Conservation (phyloP, 176 grass and related monocot species). For the Puccinellia tenuiflora region DNA sequence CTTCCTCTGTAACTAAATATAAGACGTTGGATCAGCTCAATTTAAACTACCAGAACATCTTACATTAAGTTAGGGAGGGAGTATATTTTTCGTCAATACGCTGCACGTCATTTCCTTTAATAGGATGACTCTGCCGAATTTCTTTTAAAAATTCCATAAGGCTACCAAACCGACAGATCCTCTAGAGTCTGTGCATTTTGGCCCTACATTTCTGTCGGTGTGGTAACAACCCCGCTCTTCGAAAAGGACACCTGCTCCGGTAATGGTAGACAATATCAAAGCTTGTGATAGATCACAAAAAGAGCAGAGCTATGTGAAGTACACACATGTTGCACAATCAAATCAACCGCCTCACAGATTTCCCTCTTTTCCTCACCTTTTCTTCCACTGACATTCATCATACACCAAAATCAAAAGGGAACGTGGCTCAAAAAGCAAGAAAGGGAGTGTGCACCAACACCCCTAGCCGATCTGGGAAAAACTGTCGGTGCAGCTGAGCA, state of each 20-base stretch:
- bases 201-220: slow-evolving; percentile 11
- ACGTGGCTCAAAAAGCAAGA: slow-evolving; percentile 29
- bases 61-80: too few species aligned
- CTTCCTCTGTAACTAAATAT: too few species aligned
- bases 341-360: slow-evolving; percentile 7
- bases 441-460: slow-evolving; percentile 31
- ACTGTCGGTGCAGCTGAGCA: slow-evolving; percentile 17
- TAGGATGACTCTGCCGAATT: not conserved
- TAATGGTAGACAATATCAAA: not conserved
- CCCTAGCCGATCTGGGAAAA: not conserved
- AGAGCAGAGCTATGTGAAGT: not conserved
- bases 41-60: too few species aligned
- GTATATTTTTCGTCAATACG: too few species aligned
- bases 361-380: not conserved
- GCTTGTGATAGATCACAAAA: not conserved
- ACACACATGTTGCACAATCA: not conserved
- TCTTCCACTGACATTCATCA: slow-evolving; percentile 14
- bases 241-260: not conserved
- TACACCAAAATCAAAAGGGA: slow-evolving; percentile 18
- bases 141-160: not conserved
- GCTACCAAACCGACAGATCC: not conserved
- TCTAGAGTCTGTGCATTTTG: not conserved
- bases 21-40: too few species aligned
- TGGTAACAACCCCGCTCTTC: not conserved
- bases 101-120: too few species aligned